phyloP scores from a whole-genome alignment of 148 eudicot species.

The Diospyros kaki region DNA sequence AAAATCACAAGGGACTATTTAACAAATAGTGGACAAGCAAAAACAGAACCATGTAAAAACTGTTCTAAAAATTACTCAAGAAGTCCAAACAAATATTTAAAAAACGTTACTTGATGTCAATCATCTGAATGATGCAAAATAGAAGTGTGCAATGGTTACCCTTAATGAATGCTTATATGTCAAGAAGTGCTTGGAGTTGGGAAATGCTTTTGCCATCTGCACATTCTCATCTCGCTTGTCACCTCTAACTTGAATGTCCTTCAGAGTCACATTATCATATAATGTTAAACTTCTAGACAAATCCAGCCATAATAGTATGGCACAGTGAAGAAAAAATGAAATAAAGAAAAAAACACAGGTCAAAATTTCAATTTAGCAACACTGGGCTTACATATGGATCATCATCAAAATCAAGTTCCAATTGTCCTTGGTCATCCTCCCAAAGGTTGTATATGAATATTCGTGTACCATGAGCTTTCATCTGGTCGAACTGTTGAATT shows the following conservation, averaged over 20 bases:
- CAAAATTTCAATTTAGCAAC: not conserved
- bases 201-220: slow-evolving; percentile 65
- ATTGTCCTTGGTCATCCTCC: slow-evolving; percentile 87
- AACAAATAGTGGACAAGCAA: not conserved
- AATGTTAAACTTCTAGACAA: not conserved
- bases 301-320: not conserved
- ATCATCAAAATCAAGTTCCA: slow-evolving; percentile 80
- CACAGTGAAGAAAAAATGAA: not conserved
- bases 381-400: slow-evolving; percentile 60
- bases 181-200: slow-evolving; percentile 77
- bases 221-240: slow-evolving; percentile 83
- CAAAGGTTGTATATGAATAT: slow-evolving; percentile 87
- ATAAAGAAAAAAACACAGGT: not conserved
- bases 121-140: not conserved
- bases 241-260: slow-evolving; percentile 95
- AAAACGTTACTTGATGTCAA: not conserved
- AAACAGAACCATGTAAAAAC: too few species aligned
- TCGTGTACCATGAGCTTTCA: slow-evolving; percentile 83
- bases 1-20: not conserved
- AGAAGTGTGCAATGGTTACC: slow-evolving; percentile 38
- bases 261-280: slow-evolving; percentile 14
- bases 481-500: slow-evolving; percentile 51
- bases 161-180: slow-evolving; percentile 86
- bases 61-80: too few species aligned
- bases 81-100: not conserved